These are phyloP conservation scores for Peziza echinospora DNA, from an alignment of 495 filamentous ascomycete species.

Conservation along the genomic window DNA sequence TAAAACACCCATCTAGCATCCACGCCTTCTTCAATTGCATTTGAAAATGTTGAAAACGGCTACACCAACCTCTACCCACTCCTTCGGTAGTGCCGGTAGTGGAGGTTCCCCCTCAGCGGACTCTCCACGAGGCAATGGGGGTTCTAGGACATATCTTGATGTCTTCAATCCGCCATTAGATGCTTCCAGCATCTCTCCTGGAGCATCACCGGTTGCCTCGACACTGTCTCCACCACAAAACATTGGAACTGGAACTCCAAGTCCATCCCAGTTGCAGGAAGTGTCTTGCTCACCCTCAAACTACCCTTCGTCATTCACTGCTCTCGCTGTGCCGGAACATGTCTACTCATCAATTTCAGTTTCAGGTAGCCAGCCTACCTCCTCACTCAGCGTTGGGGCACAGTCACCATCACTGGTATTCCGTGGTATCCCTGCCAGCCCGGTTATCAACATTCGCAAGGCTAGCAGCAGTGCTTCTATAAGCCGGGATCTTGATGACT, in stretches of 20 bases:
- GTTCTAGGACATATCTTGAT: background rate
- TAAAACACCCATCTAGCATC: no score
- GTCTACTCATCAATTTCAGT: no score
- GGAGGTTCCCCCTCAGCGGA: background rate
- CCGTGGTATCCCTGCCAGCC: background rate
- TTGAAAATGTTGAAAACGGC: background rate
- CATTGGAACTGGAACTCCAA: no score
- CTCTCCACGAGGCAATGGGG: background rate
- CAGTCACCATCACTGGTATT: background rate
- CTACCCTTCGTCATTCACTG: background rate
- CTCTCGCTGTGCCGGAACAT: no score
- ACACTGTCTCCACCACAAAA: no score
- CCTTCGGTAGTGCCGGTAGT: background rate
- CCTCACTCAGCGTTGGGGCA: background rate
- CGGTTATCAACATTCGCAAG: background rate
- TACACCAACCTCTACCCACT: background rate
- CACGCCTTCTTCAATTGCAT: no score
- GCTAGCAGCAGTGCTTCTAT: background rate
- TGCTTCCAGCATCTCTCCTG: background rate
- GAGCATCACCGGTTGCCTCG: background rate
- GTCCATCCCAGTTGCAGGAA: no score
- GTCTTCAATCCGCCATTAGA: background rate
- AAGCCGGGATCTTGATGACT: background rate
- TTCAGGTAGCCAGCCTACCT: background rate
- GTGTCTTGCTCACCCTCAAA: background rate